Evolutionary conservation across 2,329 filamentous ascomycete genomes (phyloP).

Genomic region (Lomentospora prolificans): DNA sequence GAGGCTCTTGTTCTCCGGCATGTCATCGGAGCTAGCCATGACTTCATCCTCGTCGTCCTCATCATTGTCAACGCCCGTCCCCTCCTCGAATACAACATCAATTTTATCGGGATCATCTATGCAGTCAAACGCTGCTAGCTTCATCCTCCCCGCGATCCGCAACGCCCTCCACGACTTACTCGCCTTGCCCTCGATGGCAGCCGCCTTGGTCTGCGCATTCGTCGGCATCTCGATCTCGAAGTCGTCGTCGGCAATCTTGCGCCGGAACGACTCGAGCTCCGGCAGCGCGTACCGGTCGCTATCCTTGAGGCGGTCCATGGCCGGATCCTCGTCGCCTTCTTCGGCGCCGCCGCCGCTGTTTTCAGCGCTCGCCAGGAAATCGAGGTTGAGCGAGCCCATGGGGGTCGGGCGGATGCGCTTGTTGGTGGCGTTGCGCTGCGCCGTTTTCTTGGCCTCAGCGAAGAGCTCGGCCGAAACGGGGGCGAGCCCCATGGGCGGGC

Average conservation of each 20-base stretch:
- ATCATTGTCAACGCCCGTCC: slow-evolving; percentile 16
- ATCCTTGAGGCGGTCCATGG: slow-evolving; percentile 61
- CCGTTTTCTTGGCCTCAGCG: slow-evolving; percentile 55
- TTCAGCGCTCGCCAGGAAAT: slow-evolving; percentile 48
- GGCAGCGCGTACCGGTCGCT: slow-evolving; percentile 57
- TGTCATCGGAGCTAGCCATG: slow-evolving; percentile 13
- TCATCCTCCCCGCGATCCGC: slow-evolving; percentile 64
- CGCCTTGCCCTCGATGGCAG: slow-evolving; percentile 59
- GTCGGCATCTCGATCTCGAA: slow-evolving; percentile 79
- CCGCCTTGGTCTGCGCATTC: slow-evolving; percentile 45
- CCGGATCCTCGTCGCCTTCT: slow-evolving; percentile 38
- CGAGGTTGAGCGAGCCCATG: slow-evolving; percentile 64
- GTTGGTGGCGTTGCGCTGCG: slow-evolving; percentile 56
- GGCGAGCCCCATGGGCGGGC: slow-evolving; percentile 72
- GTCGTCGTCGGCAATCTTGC: slow-evolving; percentile 67
- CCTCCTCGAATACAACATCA: slow-evolving; percentile 43
- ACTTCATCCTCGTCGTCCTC: slow-evolving; percentile 27
- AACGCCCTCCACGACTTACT: slow-evolving; percentile 89
- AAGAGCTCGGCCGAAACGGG: slow-evolving; percentile 62
- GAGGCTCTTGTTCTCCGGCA: slow-evolving; percentile 39
- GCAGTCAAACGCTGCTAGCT: slow-evolving; percentile 72
- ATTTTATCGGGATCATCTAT: slow-evolving; percentile 75
- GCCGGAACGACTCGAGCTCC: slow-evolving; percentile 58
- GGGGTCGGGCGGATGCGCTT: slow-evolving; percentile 61
- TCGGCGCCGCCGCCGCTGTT: slow-evolving; percentile 37